Base-by-base conservation (phyloP, 2,329 filamentous ascomycete species). In the Sporothrix brasiliensis region DNA sequence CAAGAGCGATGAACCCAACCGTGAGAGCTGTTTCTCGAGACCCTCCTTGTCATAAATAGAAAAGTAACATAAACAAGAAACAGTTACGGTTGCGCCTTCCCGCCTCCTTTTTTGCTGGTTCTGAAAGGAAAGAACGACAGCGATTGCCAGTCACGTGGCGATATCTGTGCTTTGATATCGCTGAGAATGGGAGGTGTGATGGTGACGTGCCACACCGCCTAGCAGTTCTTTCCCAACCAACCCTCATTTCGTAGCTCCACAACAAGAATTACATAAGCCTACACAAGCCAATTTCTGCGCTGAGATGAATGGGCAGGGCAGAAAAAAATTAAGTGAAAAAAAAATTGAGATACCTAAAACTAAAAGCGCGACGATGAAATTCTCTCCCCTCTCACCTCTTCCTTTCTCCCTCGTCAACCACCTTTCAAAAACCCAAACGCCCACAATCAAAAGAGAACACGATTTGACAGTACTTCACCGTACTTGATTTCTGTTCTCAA, bases 401-500 rank as follows among this genome's bases (percentile, higher is more conserved):
- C 41, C 39, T 41, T 49, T 63, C 61, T 56, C 68, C 61, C 74
- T 73, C 73, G 70, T 71, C 70, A 79, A 81, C 81, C 80, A 79
- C 80, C 80, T 79, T 69, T 70, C 69, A 63, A 63, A 50, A 81
- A 78, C 79, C 81, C 82, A 83, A 83, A 83, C 77, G 78, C 78
- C 80, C 77, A 76, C 69, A 56, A 47, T 41, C 21, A 49, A 69
- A 71, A 67, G 71, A 74, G 73, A 72, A 70, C 72, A 73, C 72
- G 70, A 74, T 56, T 70, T 74, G 70, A 72, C 69, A 85, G 85
- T 85, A 83, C 85, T 84, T 81, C 83, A 79, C 73, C 83, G 84
- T 85, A 82, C 84, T 84, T 81, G 79, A 82, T 85, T 83, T 86
- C 84, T 88, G 85, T 85, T 84, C 85, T 86, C 83, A 81, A 82